These are phyloP conservation scores for Megacollybia marginata DNA, from an alignment of 768 basidiomycete species.

Conservation along the genomic window DNA sequence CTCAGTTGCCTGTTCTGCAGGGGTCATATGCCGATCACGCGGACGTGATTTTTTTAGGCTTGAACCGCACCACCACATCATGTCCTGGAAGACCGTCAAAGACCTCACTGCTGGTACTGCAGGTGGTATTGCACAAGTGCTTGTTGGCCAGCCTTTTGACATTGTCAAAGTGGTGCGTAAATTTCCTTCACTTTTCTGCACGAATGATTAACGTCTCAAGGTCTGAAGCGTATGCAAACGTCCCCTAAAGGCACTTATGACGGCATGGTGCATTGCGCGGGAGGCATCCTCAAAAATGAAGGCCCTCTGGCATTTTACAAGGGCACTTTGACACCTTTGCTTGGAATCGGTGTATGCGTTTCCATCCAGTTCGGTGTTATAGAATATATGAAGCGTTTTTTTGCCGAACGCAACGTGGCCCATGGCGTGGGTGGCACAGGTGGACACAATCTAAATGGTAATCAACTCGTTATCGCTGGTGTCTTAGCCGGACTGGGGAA, in stretches of 20 bases:
- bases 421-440: conserved; percentile 56
- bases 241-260: conserved; percentile 82
- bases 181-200: conserved; percentile 1
- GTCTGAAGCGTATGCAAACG: conserved; percentile 83
- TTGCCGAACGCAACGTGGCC: conserved; percentile 53
- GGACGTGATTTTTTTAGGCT: conserved; percentile 1
- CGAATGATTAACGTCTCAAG: conserved; percentile 4
- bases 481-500: conserved; percentile 86
- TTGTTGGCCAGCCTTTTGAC: conserved; percentile 93
- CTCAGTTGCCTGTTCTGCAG: not conserved
- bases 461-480: conserved; percentile 72
- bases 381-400: conserved; percentile 78
- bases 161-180: conserved; percentile 89
- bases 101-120: conserved; percentile 85
- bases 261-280: conserved; percentile 84
- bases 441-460: conserved; percentile 49
- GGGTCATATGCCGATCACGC: not conserved
- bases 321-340: conserved; percentile 84
- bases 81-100: conserved; percentile 59
- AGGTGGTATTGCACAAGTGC: conserved; percentile 87
- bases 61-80: not conserved
- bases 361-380: conserved; percentile 94
- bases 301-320: conserved; percentile 95
- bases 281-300: conserved; percentile 85
- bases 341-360: conserved; percentile 91